A percentile compares a stretch with the other conserved stretches of the same genome.
phyloP scores from a whole-genome alignment of 768 basidiomycete genomes.

The Basidioascus undulatus region DNA sequence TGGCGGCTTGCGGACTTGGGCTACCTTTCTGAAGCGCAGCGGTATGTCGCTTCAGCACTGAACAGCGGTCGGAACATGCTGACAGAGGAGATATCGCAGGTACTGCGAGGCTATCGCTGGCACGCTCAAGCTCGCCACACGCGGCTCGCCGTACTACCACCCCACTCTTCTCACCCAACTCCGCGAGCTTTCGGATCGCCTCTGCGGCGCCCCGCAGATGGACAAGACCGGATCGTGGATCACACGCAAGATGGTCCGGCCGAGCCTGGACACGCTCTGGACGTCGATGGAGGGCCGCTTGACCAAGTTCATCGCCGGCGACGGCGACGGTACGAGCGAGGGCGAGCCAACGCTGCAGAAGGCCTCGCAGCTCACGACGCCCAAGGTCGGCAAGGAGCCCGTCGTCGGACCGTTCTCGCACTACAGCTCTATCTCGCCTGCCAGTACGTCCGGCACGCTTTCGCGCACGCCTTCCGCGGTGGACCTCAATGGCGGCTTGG shows the following conservation, averaged over 20 bases:
- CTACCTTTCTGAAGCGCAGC: slow-evolving; percentile 45
- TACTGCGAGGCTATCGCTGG: slow-evolving; percentile 75
- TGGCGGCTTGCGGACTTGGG: slow-evolving; percentile 55
- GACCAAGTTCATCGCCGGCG: slow-evolving; percentile 85
- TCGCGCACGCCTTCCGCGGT: slow-evolving; percentile 11
- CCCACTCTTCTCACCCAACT: slow-evolving; percentile 44
- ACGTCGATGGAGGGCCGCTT: slow-evolving; percentile 79
- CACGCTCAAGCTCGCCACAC: slow-evolving; percentile 27
- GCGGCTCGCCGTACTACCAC: slow-evolving; percentile 38
- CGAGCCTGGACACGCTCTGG: slow-evolving; percentile 73
- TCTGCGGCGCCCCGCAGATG: slow-evolving; percentile 38
- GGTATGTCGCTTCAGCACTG: no score
- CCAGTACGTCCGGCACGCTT: slow-evolving; percentile 10
- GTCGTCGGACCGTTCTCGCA: slow-evolving; percentile 64
- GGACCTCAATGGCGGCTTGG: slow-evolving; percentile 7
- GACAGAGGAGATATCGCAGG: slow-evolving; percentile 26
- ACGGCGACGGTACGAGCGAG: slow-evolving; percentile 27
- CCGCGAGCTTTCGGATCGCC: slow-evolving; percentile 50
- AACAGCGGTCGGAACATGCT: no score
- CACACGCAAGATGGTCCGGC: slow-evolving; percentile 58
- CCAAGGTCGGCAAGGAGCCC: slow-evolving; percentile 18
- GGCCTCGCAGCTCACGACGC: slow-evolving; percentile 19
- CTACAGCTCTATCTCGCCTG: slow-evolving; percentile 73
- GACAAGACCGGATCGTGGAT: slow-evolving; percentile 75
- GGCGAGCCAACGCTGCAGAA: slow-evolving; percentile 7